phyloP scores from a whole-genome alignment of 192 early-diverging fungal species.

The Coemansia aciculifera region DNA sequence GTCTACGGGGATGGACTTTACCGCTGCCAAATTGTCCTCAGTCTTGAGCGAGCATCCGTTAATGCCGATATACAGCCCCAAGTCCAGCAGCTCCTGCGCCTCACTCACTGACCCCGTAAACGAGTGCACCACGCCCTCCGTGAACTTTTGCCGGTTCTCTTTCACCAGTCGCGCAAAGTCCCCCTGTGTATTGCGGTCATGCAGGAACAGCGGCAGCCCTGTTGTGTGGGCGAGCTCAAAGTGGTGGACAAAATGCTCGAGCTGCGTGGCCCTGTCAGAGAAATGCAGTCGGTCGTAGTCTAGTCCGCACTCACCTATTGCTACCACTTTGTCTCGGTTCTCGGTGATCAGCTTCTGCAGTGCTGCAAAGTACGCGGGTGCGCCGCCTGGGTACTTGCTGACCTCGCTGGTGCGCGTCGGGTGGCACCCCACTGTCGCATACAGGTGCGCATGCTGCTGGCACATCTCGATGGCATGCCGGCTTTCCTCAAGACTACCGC shows the following conservation, averaged over 20 bases:
- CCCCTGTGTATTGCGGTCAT: conserved; percentile 78
- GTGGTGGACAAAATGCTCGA: conserved; percentile 77
- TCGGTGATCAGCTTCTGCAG: conserved; percentile 48
- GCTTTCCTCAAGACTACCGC: conserved; percentile 64
- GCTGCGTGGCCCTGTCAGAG: conserved; percentile 72
- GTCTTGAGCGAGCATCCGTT: conserved; percentile 96
- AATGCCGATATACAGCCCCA: conserved; percentile 89
- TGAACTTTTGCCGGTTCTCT: conserved; percentile 62
- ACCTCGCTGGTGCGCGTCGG: conserved; percentile 81
- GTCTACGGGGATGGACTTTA: conserved; percentile 72
- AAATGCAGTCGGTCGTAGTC: conserved; percentile 94
- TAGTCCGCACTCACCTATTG: conserved; percentile 92
- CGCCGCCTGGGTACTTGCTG: conserved; percentile 57
- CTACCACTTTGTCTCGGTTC: conserved; percentile 67
- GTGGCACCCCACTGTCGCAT: conserved; percentile 81
- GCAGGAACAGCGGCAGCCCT: conserved; percentile 88
- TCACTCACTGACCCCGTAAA: conserved; percentile 79
- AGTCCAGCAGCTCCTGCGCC: conserved; percentile 59
- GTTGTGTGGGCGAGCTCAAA: conserved; percentile 75
- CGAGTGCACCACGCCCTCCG: conserved; percentile 76
- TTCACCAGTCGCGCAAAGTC: conserved; percentile 73
- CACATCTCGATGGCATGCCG: conserved; percentile 63
- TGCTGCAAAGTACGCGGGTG: conserved; percentile 62
- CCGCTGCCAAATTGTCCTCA: conserved; percentile 76
- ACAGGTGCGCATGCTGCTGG: conserved; percentile 56